These are phyloP conservation scores for Xylaria digitata DNA, from an alignment of 2,329 filamentous ascomycete genomes.

Conservation along the genomic window DNA sequence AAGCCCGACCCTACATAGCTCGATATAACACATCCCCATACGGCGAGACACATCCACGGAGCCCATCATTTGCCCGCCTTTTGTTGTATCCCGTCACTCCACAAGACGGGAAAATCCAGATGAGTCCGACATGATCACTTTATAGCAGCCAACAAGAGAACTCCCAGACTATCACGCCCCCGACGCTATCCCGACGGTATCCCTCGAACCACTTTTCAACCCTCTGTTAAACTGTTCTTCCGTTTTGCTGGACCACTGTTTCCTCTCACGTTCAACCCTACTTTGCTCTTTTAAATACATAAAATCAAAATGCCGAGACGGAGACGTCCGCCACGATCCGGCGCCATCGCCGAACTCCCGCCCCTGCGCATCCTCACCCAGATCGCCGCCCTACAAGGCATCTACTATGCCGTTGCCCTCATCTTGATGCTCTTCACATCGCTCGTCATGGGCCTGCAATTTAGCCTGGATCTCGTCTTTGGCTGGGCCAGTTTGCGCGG, in stretches of 20 bases:
- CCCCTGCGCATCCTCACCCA: constrained; percentile 69
- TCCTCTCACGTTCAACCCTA: neutral
- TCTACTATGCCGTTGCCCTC: constrained; percentile 65
- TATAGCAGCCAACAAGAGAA: constrained; percentile 32
- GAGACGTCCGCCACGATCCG: constrained; percentile 67
- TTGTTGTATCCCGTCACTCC: neutral
- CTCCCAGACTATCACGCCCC: constrained; percentile 19
- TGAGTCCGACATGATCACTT: constrained; percentile 41
- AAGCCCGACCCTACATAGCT: neutral
- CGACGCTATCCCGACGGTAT: too few relatives aligned
- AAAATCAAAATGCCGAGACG: constrained; percentile 60
- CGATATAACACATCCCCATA: neutral
- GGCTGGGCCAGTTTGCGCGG: constrained; percentile 69
- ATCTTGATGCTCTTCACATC: constrained; percentile 68
- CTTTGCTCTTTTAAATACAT: too few relatives aligned
- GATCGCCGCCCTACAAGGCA: constrained; percentile 66
- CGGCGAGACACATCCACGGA: neutral
- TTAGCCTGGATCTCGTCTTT: constrained; percentile 66
- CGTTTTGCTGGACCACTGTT: neutral
- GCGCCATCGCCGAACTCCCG: constrained; percentile 70
- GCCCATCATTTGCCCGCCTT: neutral
- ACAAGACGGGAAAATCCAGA: neutral
- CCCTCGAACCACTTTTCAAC: constrained; percentile 37
- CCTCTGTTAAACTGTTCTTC: constrained; percentile 30
- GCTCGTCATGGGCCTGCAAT: constrained; percentile 67